These are phyloP conservation scores for Pulveroboletus sp. DNA, from an alignment of 768 basidiomycete species.

Conservation along the genomic window DNA sequence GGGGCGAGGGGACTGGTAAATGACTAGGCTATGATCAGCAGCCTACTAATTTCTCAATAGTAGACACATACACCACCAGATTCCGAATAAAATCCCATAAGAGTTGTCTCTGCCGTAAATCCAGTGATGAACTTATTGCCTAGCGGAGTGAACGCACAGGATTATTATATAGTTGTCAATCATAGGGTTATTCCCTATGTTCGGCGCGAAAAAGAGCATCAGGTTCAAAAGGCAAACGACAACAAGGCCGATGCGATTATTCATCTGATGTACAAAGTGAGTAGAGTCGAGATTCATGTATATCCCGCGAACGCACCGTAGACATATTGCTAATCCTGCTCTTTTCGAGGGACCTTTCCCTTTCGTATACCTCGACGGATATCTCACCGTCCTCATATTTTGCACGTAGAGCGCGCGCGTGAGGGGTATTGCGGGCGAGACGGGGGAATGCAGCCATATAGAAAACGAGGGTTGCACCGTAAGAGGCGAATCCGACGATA, in stretches of 20 bases:
- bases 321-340: slow-evolving; percentile 84
- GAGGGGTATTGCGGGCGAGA: slow-evolving; percentile 73
- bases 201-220: slow-evolving; percentile 60
- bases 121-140: neutral
- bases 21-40: slow-evolving; percentile 42
- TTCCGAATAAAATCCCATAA: slow-evolving; percentile 76
- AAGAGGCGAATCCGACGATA: slow-evolving; percentile 76
- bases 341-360: slow-evolving; percentile 77
- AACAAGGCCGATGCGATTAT: slow-evolving; percentile 77
- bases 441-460: slow-evolving; percentile 78
- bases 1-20: slow-evolving; percentile 82
- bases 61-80: slow-evolving; percentile 79
- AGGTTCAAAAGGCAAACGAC: slow-evolving; percentile 63
- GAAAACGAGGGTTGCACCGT: slow-evolving; percentile 80
- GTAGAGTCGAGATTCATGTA: neutral
- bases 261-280: slow-evolving; percentile 42
- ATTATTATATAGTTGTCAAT: slow-evolving; percentile 76
- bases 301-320: slow-evolving; percentile 47
- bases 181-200: slow-evolving; percentile 44
- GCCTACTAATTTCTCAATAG: neutral
- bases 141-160: slow-evolving; percentile 44
- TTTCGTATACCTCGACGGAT: slow-evolving; percentile 60
- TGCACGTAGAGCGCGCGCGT: slow-evolving; percentile 51
- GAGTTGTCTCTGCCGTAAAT: slow-evolving; percentile 51
- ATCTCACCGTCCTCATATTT: slow-evolving; percentile 62